Conservation (phyloP, 2,329 filamentous ascomycete genomes). For the Fusarium protoensiforme region DNA sequence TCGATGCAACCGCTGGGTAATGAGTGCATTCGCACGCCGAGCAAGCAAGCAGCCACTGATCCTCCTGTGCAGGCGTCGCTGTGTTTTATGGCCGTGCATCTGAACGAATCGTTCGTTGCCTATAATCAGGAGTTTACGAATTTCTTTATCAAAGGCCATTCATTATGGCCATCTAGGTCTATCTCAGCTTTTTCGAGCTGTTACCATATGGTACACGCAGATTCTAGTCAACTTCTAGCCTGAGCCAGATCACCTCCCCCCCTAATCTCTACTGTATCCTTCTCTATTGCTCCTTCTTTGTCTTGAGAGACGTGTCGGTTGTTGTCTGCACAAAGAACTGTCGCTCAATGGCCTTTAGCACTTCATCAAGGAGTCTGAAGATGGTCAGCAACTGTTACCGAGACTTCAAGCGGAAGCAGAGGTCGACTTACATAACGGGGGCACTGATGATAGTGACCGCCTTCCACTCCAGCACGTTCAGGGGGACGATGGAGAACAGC, state of each 20-base stretch:
- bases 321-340: slow-evolving; percentile 69
- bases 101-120: background rate
- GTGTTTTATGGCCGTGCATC: background rate
- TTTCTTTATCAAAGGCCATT: slow-evolving; percentile 26
- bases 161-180: slow-evolving; percentile 35
- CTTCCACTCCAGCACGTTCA: slow-evolving; percentile 90
- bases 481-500: slow-evolving; percentile 89
- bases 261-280: slow-evolving; percentile 32
- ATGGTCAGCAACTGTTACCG: slow-evolving; percentile 34
- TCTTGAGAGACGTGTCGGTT: slow-evolving; percentile 50
- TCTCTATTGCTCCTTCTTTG: slow-evolving; percentile 66
- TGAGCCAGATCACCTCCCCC: slow-evolving; percentile 23
- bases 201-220: slow-evolving; percentile 41
- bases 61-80: background rate
- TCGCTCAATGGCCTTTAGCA: slow-evolving; percentile 82
- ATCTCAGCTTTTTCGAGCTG: slow-evolving; percentile 27
- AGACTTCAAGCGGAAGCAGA: background rate
- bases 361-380: slow-evolving; percentile 80
- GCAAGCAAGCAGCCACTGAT: slow-evolving; percentile 12
- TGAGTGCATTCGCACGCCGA: slow-evolving; percentile 36
- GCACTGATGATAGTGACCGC: slow-evolving; percentile 89
- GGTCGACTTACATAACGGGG: slow-evolving; percentile 83
- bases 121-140: slow-evolving; percentile 17
- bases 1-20: slow-evolving; percentile 40
- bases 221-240: slow-evolving; percentile 45